Base-by-base conservation (phyloP, 1,284 basidiomycete genomes). In the Pseudozyma sp. region DNA sequence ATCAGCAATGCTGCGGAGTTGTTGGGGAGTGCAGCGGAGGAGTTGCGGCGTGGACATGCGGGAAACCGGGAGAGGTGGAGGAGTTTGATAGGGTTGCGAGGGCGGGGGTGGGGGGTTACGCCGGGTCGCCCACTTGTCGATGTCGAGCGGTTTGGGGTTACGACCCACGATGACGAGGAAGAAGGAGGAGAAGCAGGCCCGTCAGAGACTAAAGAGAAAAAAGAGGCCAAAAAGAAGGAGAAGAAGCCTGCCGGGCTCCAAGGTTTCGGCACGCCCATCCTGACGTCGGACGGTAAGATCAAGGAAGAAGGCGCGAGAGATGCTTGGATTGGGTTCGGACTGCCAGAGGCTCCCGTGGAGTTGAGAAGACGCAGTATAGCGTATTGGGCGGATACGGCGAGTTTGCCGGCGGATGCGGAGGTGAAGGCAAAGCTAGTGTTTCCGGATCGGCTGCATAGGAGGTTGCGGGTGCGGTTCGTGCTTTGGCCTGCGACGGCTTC, bases 291-390 rank as follows among this genome's bases (percentile, higher is more conserved):
- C 39, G 80, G 78, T 19, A 68, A 74, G 16, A 40, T 78, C 18
- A 80, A 75, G 25, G 79, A 81, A 11, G 80, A 82, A 52, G 76
- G 77, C 4, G 77, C 80, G 2, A 40, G 80, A 18, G 80, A 82
- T 59, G 80, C 79, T 8, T 82, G 80, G 80, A 77, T 82, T 34
- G 79, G 80, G 7, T 82, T 79, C 36, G 80, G 75, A 2, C 48
- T 73, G 1, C 69, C 76, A 1, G 80, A 82, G 63, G 77, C 77
- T 48, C 73, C 77, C 1, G 44, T 78, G 1, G 56, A 66, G 21
- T 45, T 78, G 16, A 25, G 66, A 31, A 47, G 77, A 12, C 48
- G 76, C 2, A 79, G 71, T 13, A 51, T 82, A 3, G 80, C 79
- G 5, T 82, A 82, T 52, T 79, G 75, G 75, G 72, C 68, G 12